Percentiles rank a stretch among this genome's conserved stretches.
phyloP scores from a whole-genome alignment of 129 eudicot species.

The Chrysanthemum seticuspe region DNA sequence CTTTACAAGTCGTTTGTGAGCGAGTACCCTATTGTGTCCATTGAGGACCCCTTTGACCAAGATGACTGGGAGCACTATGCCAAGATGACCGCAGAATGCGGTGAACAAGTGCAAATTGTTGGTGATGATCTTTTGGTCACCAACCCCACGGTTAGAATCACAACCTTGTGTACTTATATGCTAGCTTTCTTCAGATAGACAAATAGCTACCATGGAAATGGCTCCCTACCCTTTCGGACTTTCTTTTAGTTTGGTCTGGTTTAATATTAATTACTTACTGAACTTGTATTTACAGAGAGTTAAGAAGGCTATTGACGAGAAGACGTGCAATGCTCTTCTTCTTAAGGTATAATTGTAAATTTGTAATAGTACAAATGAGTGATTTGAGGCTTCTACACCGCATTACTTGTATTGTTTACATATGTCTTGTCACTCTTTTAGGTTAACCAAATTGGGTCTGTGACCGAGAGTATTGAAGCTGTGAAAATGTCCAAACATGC shows the following conservation, averaged over 20 bases:
- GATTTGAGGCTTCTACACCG: background rate
- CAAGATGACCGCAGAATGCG: no score
- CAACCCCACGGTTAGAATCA: no score
- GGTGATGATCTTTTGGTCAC: no score
- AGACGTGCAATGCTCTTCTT: conserved; percentile 47
- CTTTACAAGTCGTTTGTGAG: conserved; percentile 83
- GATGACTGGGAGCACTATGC: conserved; percentile 39
- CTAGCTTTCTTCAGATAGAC: background rate
- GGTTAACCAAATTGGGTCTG: conserved; percentile 98
- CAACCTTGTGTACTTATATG: no score
- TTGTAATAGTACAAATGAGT: background rate
- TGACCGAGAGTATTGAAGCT: conserved; percentile 97
- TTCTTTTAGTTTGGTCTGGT: background rate
- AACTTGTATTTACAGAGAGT: conserved; percentile 33
- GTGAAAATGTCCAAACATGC: conserved; percentile 43
- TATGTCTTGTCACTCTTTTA: conserved; percentile 11
- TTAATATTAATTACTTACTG: background rate
- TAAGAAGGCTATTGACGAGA: conserved; percentile 41
- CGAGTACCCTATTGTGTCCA: conserved; percentile 96
- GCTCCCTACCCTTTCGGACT: background rate
- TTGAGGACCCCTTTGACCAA: conserved; percentile 98
- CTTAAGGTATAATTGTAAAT: conserved; percentile 22
- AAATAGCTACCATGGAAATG: no score
- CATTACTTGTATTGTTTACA: background rate
- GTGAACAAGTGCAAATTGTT: no score